Base-by-base conservation (phyloP, 1,284 basidiomycete genomes). In the Vanrija humicola region DNA sequence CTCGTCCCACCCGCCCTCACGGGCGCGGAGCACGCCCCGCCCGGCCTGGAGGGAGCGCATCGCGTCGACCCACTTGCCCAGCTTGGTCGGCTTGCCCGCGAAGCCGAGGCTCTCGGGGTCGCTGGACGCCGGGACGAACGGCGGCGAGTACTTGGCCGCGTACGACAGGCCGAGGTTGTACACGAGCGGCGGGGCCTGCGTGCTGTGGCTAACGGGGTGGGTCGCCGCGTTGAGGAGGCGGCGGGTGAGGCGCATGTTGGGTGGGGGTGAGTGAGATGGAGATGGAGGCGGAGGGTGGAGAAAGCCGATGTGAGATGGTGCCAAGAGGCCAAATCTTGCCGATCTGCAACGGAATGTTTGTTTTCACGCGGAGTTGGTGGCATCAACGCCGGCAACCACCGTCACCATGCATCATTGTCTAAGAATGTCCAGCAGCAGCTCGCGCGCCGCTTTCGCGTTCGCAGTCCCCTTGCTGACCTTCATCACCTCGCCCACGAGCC, bases 401-500 rank as follows among this genome's bases (percentile, higher is more conserved):
- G 14, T 14, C 34, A 29, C 28, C 25, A 50, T 44, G 18, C 18
- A 23, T 34, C 9, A 15, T 14, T 8, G 5, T 49, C 38, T 49
- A 26, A 77, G 54, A 18, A 75, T 50, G 26, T 67, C 59, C 34
- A 70, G 38, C 23, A 80, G 57, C 16, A 73, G 58, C 46, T 68
- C 69, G 42, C 65, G 70, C 0, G 77, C 77, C 39, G 69, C 62
- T 48, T 70, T 67, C 1, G 81, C 80, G 66, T 96, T 86, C 19
- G 86, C 90, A 34, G 84, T 81, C 5, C 94, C 94, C 56, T 83
- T 80, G 56, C 86, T 89, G 50, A 83, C 74, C 74, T 86, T 89
- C 91, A 98, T 97, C 21, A 95, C 89, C 69, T 84, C 82, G 0
- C 95, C 95, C 7, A 98, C 82, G 34, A 98, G 81, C 59, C 88